Base-by-base conservation (phyloP, 768 basidiomycete species). In the Rhodosporidiobolus odoratus region DNA sequence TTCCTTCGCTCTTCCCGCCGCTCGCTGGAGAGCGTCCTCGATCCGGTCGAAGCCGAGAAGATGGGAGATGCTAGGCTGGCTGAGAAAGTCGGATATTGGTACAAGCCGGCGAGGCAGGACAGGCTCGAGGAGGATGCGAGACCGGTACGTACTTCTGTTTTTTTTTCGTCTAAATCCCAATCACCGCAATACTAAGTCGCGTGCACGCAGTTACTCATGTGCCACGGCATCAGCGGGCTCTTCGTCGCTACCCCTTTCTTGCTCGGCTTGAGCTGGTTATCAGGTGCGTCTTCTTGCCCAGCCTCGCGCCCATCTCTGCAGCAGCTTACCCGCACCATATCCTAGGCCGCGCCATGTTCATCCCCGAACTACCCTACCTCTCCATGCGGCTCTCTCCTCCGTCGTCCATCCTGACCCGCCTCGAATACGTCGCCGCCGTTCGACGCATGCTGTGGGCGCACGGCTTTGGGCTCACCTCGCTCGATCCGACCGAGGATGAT, bases 361-460 rank as follows among this genome's bases (percentile, higher is more conserved):
- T 74, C 34, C 72, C 72, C n/a, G 53, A 64, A 5, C 57, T 67
- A 10, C 68, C 72, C 19, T 74, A 74, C 68, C 56, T 74, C 57
- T 62, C 65, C n/a, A 69, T 74, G 68, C 59, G 72, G 27, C 72
- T 69, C n/a, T 47, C 61, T 13, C 58, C 72, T 0, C 72, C 72
- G 0, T 64, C 62, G 0, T 23, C 72, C 0, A 74, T 74, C 58
- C 52, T 66, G 30, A 67, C 68, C 47, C 65, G 68, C 25, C 48
- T 52, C 17, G 72, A 74, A 32, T 63, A 66, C 54, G 65, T 70
- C 62, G 72, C 72, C 8, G 58, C 72, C 38, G 65, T 59, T 0
- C 65, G 72, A 0, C 57, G 68, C 4, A 74, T 74, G 72, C 45
- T 74, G 4, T 74, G 68, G 68, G 45, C 62, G 27, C 72, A 74